Conservation (phyloP, 2,329 filamentous ascomycete genomes). For the Cladosporium velox region DNA sequence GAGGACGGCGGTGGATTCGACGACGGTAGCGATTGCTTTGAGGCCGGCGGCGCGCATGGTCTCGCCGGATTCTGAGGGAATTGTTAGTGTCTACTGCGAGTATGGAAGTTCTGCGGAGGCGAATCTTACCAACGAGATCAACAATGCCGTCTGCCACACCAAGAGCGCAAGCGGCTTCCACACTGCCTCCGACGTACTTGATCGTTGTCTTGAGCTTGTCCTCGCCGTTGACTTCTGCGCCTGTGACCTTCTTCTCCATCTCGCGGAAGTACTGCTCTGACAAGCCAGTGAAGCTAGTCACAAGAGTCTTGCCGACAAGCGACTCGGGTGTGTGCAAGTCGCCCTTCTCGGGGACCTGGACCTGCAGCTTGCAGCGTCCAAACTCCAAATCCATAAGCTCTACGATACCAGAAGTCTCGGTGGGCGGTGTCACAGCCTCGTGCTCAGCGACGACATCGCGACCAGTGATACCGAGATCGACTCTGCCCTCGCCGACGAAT, state of each 20-base stretch:
- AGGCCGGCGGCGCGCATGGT: slow-evolving; percentile 96
- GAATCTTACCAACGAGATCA: slow-evolving; percentile 81
- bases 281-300: slow-evolving; percentile 90
- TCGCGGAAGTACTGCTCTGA: slow-evolving; percentile 79
- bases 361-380: slow-evolving; percentile 87
- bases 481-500: slow-evolving; percentile 91
- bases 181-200: slow-evolving; percentile 92
- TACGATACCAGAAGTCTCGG: slow-evolving; percentile 65
- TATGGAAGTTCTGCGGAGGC: background rate
- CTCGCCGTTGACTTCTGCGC: slow-evolving; percentile 41
- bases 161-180: slow-evolving; percentile 92
- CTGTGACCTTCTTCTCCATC: slow-evolving; percentile 61
- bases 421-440: slow-evolving; percentile 49
- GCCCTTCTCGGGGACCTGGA: slow-evolving; percentile 93
- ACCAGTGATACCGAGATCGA: slow-evolving; percentile 93
- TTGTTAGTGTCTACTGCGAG: slow-evolving; percentile 2
- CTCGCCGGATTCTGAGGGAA: slow-evolving; percentile 81
- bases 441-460: slow-evolving; percentile 91
- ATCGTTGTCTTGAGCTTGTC: slow-evolving; percentile 80
- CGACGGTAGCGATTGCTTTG: slow-evolving; percentile 90
- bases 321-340: slow-evolving; percentile 68
- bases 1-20: slow-evolving; percentile 82
- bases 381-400: slow-evolving; percentile 90
- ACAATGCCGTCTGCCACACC: slow-evolving; percentile 97
- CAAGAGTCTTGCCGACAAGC: slow-evolving; percentile 87